Conservation (phyloP, 2,329 filamentous ascomycete genomes). For the Chaetomiaceae sp. region DNA sequence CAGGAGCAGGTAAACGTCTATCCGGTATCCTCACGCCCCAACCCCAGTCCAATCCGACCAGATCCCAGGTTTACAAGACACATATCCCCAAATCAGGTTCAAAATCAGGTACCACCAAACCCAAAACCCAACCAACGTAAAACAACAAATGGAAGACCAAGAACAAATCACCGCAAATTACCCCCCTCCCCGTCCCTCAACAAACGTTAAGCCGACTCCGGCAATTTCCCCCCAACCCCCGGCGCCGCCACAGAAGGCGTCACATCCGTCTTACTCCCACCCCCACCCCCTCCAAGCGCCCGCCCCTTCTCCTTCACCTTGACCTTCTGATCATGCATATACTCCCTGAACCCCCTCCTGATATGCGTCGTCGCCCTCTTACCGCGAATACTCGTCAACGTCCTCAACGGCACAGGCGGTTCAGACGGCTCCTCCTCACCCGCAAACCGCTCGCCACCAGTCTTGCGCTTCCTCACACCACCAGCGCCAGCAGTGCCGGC, state of each 20-base stretch:
- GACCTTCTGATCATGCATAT: constrained; percentile 28
- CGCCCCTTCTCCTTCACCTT: constrained; percentile 23
- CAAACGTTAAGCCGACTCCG: neutral
- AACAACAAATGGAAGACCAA: too few species aligned
- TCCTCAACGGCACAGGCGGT: constrained; percentile 22
- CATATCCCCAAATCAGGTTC: too few species aligned
- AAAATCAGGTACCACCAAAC: too few species aligned
- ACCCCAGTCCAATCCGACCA: too few species aligned
- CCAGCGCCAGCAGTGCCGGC: too few species aligned
- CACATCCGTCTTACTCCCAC: constrained; percentile 9
- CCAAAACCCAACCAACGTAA: too few species aligned
- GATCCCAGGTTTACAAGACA: too few species aligned
- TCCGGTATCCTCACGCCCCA: too few species aligned
- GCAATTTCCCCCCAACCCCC: neutral
- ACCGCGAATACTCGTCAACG: constrained; percentile 27
- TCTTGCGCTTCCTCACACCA: too few species aligned
- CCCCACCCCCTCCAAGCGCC: neutral
- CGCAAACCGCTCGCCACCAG: neutral
- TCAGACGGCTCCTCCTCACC: constrained; percentile 7
- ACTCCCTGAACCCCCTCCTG: constrained; percentile 25
- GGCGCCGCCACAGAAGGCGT: neutral
- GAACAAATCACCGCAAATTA: neutral
- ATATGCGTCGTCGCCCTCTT: constrained; percentile 26
- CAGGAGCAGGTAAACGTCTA: too few species aligned
- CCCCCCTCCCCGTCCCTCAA: neutral